Evolutionary conservation across 768 basidiomycete species (phyloP), one percentile per base, ranked within the genome.

Genomic region (Lentinula raphanica): DNA sequence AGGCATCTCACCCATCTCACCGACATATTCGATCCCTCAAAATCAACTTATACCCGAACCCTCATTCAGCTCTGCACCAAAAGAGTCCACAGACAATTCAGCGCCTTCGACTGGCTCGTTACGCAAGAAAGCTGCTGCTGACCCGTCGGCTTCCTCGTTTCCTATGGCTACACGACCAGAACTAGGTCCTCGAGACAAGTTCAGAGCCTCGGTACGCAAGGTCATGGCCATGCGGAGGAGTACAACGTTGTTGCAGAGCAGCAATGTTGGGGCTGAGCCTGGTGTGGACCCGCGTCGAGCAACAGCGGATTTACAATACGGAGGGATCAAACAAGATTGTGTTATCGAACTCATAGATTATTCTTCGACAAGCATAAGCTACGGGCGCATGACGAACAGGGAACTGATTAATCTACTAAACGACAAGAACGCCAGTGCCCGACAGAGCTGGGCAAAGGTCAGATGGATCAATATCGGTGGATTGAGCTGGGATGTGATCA

Each of bases 401-500:
- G 79, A 79, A 56, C 78, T 87, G 54, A 68, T 85, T 15, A 64
- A 72, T 15, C 66, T 81, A 60, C 66, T 86, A 64, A 60, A 67
- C 3, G 70, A 77, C 55, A 50, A 56, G 15, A 56, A 58, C 6
- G 72, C 74, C 2, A 63, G 67, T 42, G 60, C 64, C 46, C 68
- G 67, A 56, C 70, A 73, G 60, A 62, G 69, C 0, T 79, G 72
- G 80, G 77, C 68, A 63, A 79, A 72, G 54, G 80, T 83, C 4
- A 70, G 87, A 45, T 88, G 85, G 85, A 84, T 87, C 56, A 85
- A 86, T 62, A 76, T 87, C 55, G 80, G 79, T 9, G 86, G 86
- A 0, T 66, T 79, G 42, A 75, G 82, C 61, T 88, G 85, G 85
- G 79, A 82, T 62, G 82, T 88, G 13, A 72, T 90, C 44, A 84